Evolutionary conservation across 208 protist genomes (phyloP).

Genomic region (Leishmania arabica): DNA sequence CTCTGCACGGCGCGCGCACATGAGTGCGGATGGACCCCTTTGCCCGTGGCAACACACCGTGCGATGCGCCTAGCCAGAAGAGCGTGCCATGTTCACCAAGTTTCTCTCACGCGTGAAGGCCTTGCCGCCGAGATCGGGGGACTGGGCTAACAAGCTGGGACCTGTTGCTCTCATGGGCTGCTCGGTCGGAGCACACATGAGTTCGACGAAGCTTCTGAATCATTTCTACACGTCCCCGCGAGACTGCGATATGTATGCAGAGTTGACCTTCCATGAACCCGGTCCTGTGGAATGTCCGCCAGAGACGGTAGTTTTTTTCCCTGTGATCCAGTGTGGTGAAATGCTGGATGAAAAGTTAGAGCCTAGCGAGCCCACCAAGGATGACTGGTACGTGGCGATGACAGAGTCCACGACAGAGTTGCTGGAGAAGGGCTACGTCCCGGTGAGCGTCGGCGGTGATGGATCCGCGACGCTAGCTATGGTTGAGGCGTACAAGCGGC

Average conservation of each 20-base stretch:
- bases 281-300: constrained; percentile 79
- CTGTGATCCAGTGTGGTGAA: constrained; percentile 68
- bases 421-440: constrained; percentile 83
- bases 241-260: constrained; percentile 82
- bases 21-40: not conserved
- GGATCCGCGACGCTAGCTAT: constrained; percentile 70
- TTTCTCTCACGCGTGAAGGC: constrained; percentile 63
- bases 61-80: not conserved
- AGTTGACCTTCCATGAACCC: constrained; percentile 72
- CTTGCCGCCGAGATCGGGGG: constrained; percentile 54
- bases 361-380: constrained; percentile 13
- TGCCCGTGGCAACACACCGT: not conserved
- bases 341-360: constrained; percentile 41
- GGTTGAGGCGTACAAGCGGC: constrained; percentile 82
- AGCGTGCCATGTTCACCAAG: constrained; percentile 65
- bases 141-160: constrained; percentile 73
- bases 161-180: constrained; percentile 78
- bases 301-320: constrained; percentile 77
- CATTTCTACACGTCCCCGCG: constrained; percentile 56
- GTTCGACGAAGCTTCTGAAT: constrained; percentile 43
- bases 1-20: not conserved
- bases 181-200: constrained; percentile 35
- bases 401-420: constrained; percentile 66
- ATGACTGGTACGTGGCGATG: constrained; percentile 72
- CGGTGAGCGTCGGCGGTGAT: constrained; percentile 72